Percentiles rank a stretch among this genome's conserved stretches.
phyloP scores from a whole-genome alignment of 2,329 filamentous ascomycete genomes.

The Colletotrichum sp. region DNA sequence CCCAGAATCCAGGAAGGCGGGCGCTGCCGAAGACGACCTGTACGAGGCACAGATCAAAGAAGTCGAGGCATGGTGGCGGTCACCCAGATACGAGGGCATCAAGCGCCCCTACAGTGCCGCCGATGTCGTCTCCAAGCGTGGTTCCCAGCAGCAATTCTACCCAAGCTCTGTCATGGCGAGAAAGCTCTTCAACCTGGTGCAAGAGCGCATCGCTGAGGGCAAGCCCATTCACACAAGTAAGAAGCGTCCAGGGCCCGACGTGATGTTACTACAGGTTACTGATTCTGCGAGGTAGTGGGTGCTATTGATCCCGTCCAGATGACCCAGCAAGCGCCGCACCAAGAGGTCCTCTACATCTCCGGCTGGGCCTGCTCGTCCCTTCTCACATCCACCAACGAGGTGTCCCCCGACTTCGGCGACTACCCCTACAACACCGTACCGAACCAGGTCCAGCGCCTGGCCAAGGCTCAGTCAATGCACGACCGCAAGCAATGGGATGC shows the following conservation, averaged over 20 bases:
- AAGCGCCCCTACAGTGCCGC: slow-evolving; percentile 89
- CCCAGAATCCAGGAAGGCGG: slow-evolving; percentile 77
- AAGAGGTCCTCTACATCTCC: slow-evolving; percentile 94
- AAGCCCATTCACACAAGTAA: slow-evolving; percentile 92
- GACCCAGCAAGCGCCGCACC: slow-evolving; percentile 96
- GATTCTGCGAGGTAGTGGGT: slow-evolving; percentile 67
- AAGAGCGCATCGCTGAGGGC: slow-evolving; percentile 76
- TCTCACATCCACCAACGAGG: slow-evolving; percentile 93
- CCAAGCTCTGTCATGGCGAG: slow-evolving; percentile 93
- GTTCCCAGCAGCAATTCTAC: slow-evolving; percentile 84
- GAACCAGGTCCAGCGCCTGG: slow-evolving; percentile 94
- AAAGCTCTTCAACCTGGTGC: slow-evolving; percentile 90
- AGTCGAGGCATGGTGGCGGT: slow-evolving; percentile 90
- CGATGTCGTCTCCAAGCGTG: slow-evolving; percentile 93
- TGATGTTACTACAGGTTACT: slow-evolving; percentile 8
- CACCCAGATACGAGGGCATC: slow-evolving; percentile 85
- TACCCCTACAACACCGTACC: slow-evolving; percentile 99
- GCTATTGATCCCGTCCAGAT: slow-evolving; percentile 99
- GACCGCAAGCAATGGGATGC: slow-evolving; percentile 95
- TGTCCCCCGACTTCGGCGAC: slow-evolving; percentile 96
- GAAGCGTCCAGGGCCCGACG: slow-evolving; percentile 28
- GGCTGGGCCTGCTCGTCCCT: slow-evolving; percentile 98
- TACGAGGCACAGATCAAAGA: slow-evolving; percentile 85
- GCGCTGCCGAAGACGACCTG: slow-evolving; percentile 81
- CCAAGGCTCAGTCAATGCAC: slow-evolving; percentile 96